phyloP scores from a whole-genome alignment of 2,329 filamentous ascomycete species.

The Colletotrichum melonis region DNA sequence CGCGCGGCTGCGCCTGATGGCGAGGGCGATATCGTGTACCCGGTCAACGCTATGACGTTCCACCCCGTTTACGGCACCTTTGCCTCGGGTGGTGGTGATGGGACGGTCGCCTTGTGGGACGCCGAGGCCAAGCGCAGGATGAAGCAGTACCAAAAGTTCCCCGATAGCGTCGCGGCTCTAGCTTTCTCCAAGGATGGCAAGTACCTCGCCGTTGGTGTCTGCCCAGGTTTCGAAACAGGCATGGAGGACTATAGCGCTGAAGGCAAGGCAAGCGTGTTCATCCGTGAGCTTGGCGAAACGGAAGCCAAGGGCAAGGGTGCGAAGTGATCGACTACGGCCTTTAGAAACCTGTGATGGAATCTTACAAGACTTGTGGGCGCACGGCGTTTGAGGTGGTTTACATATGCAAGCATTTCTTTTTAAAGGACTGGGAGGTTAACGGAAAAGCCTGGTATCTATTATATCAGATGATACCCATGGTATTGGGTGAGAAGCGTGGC shows the following conservation, averaged over 20 bases:
- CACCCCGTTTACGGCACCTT: slow-evolving; percentile 88
- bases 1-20: slow-evolving; percentile 75
- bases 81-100: slow-evolving; percentile 89
- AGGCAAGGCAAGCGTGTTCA: slow-evolving; percentile 80
- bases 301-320: slow-evolving; percentile 89
- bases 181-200: slow-evolving; percentile 83
- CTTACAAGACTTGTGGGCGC: slow-evolving; percentile 39
- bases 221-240: slow-evolving; percentile 88
- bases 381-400: slow-evolving; percentile 34
- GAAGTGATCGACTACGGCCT: slow-evolving; percentile 61
- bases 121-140: slow-evolving; percentile 90
- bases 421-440: slow-evolving; percentile 39
- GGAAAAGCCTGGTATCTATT: slow-evolving; percentile 35
- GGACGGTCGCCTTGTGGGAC: slow-evolving; percentile 93
- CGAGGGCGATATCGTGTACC: slow-evolving; percentile 85
- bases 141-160: slow-evolving; percentile 87
- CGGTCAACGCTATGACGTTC: slow-evolving; percentile 90
- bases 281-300: slow-evolving; percentile 85
- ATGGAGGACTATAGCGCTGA: slow-evolving; percentile 81
- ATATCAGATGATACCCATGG: slow-evolving; percentile 34
- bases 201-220: slow-evolving; percentile 82
- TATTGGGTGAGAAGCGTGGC: slow-evolving; percentile 12
- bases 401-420: slow-evolving; percentile 43
- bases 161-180: slow-evolving; percentile 81
- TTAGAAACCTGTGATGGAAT: background rate